Conservation (phyloP, 2,329 filamentous ascomycete genomes). For the Monosporascus ibericus region DNA sequence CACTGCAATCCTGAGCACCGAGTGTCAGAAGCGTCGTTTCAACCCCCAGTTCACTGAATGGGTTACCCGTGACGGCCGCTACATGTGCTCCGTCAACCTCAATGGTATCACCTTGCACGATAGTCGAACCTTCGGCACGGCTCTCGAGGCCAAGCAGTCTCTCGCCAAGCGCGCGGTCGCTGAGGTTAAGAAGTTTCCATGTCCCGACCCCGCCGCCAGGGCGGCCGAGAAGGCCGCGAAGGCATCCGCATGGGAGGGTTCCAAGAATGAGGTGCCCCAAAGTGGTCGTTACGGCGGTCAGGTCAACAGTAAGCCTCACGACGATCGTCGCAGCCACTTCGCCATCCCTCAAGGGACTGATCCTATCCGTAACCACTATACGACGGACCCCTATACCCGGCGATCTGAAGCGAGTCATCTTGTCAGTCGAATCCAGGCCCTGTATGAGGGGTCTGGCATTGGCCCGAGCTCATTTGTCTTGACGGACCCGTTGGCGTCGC, state of each 20-base stretch:
- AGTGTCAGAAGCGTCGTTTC: conserved; percentile 23
- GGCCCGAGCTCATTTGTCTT: conserved; percentile 13
- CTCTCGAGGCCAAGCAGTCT: conserved; percentile 16
- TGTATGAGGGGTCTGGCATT: conserved; percentile 8
- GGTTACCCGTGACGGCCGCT: conserved; percentile 2
- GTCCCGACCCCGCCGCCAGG: background rate
- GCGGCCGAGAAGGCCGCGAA: conserved; percentile 1
- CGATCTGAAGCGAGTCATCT: conserved; percentile 9
- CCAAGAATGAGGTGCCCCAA: background rate
- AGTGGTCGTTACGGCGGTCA: background rate
- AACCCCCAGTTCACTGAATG: conserved; percentile 20
- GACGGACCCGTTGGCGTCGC: conserved; percentile 15
- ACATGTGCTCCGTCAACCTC: conserved; percentile 16
- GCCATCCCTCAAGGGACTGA: background rate
- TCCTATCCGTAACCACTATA: background rate
- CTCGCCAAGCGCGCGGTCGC: conserved; percentile 12
- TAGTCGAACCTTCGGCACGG: conserved; percentile 3
- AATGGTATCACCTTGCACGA: conserved; percentile 8
- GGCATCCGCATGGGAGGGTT: background rate
- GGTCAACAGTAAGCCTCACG: background rate
- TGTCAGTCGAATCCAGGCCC: conserved; percentile 11
- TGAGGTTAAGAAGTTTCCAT: conserved; percentile 7
- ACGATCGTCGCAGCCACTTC: background rate
- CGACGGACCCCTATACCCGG: background rate
- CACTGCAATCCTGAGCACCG: conserved; percentile 7